These are phyloP conservation scores for Rutstroemia sydowiana DNA, from an alignment of 2,329 filamentous ascomycete genomes.

Conservation along the genomic window DNA sequence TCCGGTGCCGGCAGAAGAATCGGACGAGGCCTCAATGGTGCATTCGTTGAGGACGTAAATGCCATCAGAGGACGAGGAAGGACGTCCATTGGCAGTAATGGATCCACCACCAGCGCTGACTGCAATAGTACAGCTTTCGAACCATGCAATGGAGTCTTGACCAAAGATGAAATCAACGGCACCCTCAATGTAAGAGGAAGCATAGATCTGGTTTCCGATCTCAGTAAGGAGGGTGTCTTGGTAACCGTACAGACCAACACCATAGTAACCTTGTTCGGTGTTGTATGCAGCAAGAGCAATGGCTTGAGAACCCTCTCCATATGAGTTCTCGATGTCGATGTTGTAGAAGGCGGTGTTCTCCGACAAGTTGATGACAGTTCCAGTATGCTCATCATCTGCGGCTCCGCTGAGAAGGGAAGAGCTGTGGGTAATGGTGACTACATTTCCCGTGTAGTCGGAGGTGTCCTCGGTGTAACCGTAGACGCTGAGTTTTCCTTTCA, in stretches of 20 bases:
- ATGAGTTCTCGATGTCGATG: constrained; percentile 48
- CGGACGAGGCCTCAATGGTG: constrained; percentile 36
- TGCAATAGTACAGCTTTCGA: constrained; percentile 39
- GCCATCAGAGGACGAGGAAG: constrained; percentile 32
- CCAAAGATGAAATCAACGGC: constrained; percentile 56
- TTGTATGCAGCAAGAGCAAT: constrained; percentile 46
- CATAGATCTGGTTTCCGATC: constrained; percentile 47
- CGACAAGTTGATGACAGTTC: constrained; percentile 29
- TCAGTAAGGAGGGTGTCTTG: constrained; percentile 48
- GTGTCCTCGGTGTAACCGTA: constrained; percentile 46
- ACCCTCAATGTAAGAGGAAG: constrained; percentile 48
- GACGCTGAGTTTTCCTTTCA: constrained; percentile 42
- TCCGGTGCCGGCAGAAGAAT: constrained; percentile 32
- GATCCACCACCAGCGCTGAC: constrained; percentile 34
- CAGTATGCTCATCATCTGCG: constrained; percentile 36
- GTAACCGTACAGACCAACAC: constrained; percentile 45
- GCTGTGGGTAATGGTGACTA: constrained; percentile 39
- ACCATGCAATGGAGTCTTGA: constrained; percentile 37
- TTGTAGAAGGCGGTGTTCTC: constrained; percentile 51
- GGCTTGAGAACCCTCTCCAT: constrained; percentile 42
- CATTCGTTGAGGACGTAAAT: constrained; percentile 46
- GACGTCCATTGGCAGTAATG: constrained; percentile 36
- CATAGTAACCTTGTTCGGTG: constrained; percentile 49
- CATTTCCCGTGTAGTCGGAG: constrained; percentile 40
- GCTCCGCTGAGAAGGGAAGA: constrained; percentile 34